These are phyloP conservation scores for Rhodamnia argentea DNA, from an alignment of 345 rosid species.

Conservation along the genomic window DNA sequence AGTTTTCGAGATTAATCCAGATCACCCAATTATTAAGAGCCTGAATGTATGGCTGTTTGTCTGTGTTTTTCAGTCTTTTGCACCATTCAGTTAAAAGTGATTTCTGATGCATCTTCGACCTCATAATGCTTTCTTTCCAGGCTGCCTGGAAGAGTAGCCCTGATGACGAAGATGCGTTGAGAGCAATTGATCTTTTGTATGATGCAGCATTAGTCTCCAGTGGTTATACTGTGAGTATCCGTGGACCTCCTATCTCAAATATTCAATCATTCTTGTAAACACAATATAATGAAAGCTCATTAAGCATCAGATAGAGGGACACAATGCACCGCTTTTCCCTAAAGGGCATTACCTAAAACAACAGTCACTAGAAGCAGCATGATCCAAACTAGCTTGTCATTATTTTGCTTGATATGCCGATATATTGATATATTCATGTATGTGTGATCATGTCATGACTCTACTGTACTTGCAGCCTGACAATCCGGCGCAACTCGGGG, in stretches of 20 bases:
- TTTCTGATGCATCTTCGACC: background rate
- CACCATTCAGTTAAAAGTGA: background rate
- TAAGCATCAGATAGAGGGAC: background rate
- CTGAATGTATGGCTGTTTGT: conserved; percentile 28
- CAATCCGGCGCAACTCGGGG: conserved; percentile 85
- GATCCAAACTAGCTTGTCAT: background rate
- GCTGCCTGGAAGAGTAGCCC: conserved; percentile 67
- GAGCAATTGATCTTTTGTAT: conserved; percentile 80
- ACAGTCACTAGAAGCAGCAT: background rate
- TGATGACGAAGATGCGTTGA: conserved; percentile 66
- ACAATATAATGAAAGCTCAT: background rate
- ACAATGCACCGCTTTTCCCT: background rate
- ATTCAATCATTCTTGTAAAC: background rate
- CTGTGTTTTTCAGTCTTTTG: background rate
- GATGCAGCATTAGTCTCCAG: conserved; percentile 92
- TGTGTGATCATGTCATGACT: background rate
- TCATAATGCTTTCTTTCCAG: conserved; percentile 22
- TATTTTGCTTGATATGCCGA: background rate
- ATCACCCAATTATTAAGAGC: conserved; percentile 67
- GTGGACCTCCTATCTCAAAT: background rate
- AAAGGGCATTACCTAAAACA: background rate
- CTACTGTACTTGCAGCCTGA: conserved; percentile 57
- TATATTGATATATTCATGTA: background rate
- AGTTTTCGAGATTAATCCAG: conserved; percentile 94
- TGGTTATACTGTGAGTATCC: conserved; percentile 74